These are phyloP conservation scores for Claviceps africana DNA, from an alignment of 2,329 filamentous ascomycete genomes.

Conservation along the genomic window DNA sequence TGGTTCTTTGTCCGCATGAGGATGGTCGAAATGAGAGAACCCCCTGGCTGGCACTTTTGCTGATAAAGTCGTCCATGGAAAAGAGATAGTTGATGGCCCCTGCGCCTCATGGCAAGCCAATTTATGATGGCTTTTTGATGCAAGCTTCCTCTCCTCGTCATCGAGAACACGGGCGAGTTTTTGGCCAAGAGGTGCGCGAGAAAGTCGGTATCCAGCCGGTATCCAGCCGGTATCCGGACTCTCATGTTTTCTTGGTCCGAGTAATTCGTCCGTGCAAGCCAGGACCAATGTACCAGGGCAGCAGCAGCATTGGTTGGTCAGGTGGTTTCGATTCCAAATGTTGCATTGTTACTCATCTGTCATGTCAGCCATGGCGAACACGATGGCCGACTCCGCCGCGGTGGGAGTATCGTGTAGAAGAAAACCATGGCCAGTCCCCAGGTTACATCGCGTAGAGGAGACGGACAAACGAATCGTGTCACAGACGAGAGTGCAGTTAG, in stretches of 20 bases:
- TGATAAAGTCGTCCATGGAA: background rate
- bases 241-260: background rate
- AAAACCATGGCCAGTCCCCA: background rate
- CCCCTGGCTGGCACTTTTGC: background rate
- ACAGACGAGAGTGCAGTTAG: background rate
- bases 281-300: background rate
- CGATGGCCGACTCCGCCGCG: too few relatives aligned
- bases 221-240: too few relatives aligned
- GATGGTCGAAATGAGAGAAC: background rate
- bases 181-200: too few relatives aligned
- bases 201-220: too few relatives aligned
- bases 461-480: too few relatives aligned
- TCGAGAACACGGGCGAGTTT: background rate
- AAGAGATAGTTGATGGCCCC: background rate
- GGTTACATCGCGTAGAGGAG: background rate
- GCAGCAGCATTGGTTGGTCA: background rate
- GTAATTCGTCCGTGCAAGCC: background rate
- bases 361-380: background rate
- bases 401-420: background rate
- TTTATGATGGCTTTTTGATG: background rate
- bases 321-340: background rate
- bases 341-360: background rate
- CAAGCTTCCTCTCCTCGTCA: background rate
- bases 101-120: background rate
- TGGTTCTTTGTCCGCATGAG: background rate